A percentile compares a stretch with the other conserved stretches of the same genome.
These are phyloP conservation scores for Xylariaceae sp. DNA, from an alignment of 2,329 filamentous ascomycete species.

Conservation along the genomic window DNA sequence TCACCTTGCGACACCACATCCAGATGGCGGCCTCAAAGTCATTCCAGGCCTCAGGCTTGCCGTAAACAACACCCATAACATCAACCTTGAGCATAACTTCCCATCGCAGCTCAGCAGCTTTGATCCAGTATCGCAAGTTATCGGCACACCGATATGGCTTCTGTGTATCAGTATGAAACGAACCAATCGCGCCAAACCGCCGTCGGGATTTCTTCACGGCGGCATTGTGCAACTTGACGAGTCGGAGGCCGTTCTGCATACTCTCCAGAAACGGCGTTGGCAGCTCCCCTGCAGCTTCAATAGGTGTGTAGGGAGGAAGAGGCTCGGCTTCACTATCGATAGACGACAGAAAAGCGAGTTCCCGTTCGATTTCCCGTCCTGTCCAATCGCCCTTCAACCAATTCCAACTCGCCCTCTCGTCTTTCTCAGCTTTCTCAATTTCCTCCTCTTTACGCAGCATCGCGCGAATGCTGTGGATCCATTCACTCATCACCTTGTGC, in stretches of 20 bases:
- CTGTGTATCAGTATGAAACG: slow-evolving; percentile 85
- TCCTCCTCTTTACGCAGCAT: slow-evolving; percentile 76
- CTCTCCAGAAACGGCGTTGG: slow-evolving; percentile 72
- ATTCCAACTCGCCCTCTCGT: slow-evolving; percentile 70
- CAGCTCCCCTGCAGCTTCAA: slow-evolving; percentile 46
- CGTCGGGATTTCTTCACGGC: slow-evolving; percentile 80
- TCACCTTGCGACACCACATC: slow-evolving; percentile 77
- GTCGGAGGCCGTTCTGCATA: slow-evolving; percentile 74
- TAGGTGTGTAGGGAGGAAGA: slow-evolving; percentile 67
- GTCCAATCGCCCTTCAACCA: slow-evolving; percentile 82
- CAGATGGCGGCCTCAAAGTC: slow-evolving; percentile 81
- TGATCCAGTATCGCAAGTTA: slow-evolving; percentile 93
- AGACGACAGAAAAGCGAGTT: slow-evolving; percentile 76
- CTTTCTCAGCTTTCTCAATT: slow-evolving; percentile 69
- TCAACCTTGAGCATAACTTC: slow-evolving; percentile 81
- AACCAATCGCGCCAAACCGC: slow-evolving; percentile 84
- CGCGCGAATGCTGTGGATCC: slow-evolving; percentile 75
- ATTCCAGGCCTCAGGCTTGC: slow-evolving; percentile 67
- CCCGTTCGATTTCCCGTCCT: slow-evolving; percentile 71
- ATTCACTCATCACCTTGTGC: slow-evolving; percentile 68
- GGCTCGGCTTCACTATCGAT: slow-evolving; percentile 61
- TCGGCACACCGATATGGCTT: slow-evolving; percentile 94
- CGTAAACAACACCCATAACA: slow-evolving; percentile 81
- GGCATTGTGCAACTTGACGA: slow-evolving; percentile 87
- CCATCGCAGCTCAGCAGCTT: slow-evolving; percentile 92